Percentiles rank a stretch among this genome's conserved stretches.
Conservation (phyloP, 768 basidiomycete species). For the Auricularia sp. region DNA sequence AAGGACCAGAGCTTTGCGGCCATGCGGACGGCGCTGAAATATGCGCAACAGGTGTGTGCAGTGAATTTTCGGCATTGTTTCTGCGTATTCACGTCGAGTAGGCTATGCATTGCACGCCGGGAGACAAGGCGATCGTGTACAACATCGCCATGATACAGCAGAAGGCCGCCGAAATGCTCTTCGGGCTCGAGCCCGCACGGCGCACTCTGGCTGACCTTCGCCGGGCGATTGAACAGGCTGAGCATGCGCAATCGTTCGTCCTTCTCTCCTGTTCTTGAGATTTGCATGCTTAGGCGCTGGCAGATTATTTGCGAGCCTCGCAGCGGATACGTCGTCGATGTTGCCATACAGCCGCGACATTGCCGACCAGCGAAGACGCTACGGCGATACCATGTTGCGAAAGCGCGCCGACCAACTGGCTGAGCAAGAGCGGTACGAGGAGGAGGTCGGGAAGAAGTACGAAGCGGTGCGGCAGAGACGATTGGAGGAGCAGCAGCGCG, state of each 20-base stretch:
- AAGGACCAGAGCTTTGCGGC: conserved; percentile 75
- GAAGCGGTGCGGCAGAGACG: conserved; percentile 68
- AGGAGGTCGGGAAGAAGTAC: conserved; percentile 57
- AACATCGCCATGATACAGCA: conserved; percentile 99
- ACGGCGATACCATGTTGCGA: conserved; percentile 78
- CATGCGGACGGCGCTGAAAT: conserved; percentile 77
- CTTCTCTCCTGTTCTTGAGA: not conserved
- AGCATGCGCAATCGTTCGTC: conserved; percentile 75
- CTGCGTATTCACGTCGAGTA: conserved; percentile 19
- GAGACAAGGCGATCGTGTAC: conserved; percentile 83
- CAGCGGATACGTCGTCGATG: conserved; percentile 52
- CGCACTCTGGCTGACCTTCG: conserved; percentile 74
- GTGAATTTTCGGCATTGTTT: too few species aligned
- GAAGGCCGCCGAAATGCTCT: conserved; percentile 85
- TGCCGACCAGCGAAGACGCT: conserved; percentile 81
- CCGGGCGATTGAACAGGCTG: conserved; percentile 66
- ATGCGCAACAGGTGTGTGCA: conserved; percentile 60
- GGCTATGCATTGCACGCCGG: conserved; percentile 75
- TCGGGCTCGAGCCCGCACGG: conserved; percentile 60
- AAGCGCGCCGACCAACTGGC: conserved; percentile 71
- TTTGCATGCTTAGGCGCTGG: conserved; percentile 2
- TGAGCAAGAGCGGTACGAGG: conserved; percentile 61
- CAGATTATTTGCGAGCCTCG: conserved; percentile 78
- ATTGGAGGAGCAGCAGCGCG: conserved; percentile 65
- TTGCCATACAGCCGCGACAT: conserved; percentile 82